Evolutionary conservation across 1,284 basidiomycete genomes (phyloP).

Genomic region (Polyporus tsugae): DNA sequence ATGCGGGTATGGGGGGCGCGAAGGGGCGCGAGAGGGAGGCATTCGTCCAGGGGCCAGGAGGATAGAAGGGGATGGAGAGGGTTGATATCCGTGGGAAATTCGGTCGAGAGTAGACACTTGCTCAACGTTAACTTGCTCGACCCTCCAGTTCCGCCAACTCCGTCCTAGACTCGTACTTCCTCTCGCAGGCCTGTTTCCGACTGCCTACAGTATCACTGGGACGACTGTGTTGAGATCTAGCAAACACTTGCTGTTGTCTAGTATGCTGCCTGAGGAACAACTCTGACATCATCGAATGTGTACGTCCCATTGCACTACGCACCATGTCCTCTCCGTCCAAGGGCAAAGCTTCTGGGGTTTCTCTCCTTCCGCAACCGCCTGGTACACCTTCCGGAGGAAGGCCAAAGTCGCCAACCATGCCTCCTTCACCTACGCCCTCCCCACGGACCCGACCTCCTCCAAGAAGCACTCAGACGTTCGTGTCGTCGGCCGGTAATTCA

Average conservation of each 20-base stretch:
- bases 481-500: conserved; percentile 18
- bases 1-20: conserved; percentile 5
- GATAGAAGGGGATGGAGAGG: conserved; percentile 3
- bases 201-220: too few relatives aligned
- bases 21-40: conserved; percentile 16
- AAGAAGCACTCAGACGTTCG: conserved; percentile 22
- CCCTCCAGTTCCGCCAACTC: neutral
- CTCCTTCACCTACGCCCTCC: conserved; percentile 23
- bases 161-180: neutral
- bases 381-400: conserved; percentile 22
- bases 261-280: neutral
- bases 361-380: conserved; percentile 15
- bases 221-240: neutral
- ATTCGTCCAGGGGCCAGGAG: neutral
- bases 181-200: neutral
- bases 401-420: conserved; percentile 29
- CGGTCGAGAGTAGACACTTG: neutral
- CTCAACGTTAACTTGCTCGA: neutral
- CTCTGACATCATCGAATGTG: conserved; percentile 12
- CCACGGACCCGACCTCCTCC: conserved; percentile 22
- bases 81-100: conserved; percentile 24
- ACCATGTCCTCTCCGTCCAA: conserved; percentile 28
- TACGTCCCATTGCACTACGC: neutral
- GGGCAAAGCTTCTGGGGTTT: conserved; percentile 17
- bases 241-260: neutral